phyloP scores from a whole-genome alignment of 2,329 filamentous ascomycete genomes.

The Fusarium citri region DNA sequence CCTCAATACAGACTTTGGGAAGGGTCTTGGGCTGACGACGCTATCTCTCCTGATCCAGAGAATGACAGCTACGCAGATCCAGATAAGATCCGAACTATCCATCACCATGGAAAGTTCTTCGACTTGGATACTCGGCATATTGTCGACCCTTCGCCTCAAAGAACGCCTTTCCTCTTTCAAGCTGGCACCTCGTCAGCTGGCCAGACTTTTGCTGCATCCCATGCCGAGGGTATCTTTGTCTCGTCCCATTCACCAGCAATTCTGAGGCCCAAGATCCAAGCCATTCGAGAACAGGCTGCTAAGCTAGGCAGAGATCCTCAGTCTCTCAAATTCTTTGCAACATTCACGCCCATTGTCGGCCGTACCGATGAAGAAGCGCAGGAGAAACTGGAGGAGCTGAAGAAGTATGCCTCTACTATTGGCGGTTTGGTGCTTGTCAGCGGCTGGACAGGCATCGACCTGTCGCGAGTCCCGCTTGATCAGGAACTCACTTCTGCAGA shows the following conservation, averaged over 20 bases:
- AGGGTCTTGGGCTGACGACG: constrained; percentile 68
- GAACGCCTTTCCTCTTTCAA: constrained; percentile 69
- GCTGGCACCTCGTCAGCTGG: constrained; percentile 70
- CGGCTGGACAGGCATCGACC: constrained; percentile 71
- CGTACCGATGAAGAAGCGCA: constrained; percentile 64
- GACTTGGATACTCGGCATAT: constrained; percentile 58
- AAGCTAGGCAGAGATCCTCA: constrained; percentile 65
- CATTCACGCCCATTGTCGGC: constrained; percentile 62
- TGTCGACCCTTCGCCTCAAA: constrained; percentile 66
- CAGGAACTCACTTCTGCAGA: constrained; percentile 67
- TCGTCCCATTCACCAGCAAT: constrained; percentile 63
- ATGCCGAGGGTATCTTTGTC: constrained; percentile 72
- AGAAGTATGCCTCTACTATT: constrained; percentile 64
- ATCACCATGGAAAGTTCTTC: constrained; percentile 69
- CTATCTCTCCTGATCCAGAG: constrained; percentile 63
- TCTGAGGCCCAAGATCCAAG: constrained; percentile 62
- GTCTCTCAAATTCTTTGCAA: constrained; percentile 67
- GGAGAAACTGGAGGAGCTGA: constrained; percentile 62
- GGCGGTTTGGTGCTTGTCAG: constrained; percentile 67
- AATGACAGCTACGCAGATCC: constrained; percentile 69
- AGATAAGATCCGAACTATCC: constrained; percentile 68
- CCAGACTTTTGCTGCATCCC: constrained; percentile 65
- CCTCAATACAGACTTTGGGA: constrained; percentile 59
- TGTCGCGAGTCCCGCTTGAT: constrained; percentile 67
- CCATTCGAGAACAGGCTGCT: constrained; percentile 63